Evolutionary conservation across 495 filamentous ascomycete species (phyloP).

Genomic region (Lasiosphaeriaceae sp.): DNA sequence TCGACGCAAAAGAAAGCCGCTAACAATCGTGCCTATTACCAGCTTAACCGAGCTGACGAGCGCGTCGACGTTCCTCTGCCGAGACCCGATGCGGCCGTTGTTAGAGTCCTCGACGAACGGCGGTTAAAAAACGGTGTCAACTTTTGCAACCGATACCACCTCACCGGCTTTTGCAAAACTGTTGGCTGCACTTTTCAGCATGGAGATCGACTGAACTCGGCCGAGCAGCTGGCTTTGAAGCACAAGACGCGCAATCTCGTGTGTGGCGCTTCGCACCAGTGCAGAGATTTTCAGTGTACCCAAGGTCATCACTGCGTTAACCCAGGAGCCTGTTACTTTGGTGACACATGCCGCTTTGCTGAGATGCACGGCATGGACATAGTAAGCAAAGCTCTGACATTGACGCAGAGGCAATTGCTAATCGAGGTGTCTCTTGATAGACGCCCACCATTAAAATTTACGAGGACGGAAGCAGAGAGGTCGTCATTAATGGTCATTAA

Average conservation of each 20-base stretch:
- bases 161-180: conserved; percentile 26
- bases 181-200: conserved; percentile 31
- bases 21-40: conserved; percentile 14
- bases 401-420: background rate
- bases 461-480: conserved; percentile 23
- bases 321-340: conserved; percentile 19
- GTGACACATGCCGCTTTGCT: conserved; percentile 23
- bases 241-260: conserved; percentile 23
- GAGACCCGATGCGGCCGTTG: conserved; percentile 13
- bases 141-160: conserved; percentile 35
- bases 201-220: conserved; percentile 17
- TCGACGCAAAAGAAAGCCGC: conserved; percentile 10
- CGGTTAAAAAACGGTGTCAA: conserved; percentile 21
- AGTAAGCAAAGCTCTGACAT: conserved; percentile 20
- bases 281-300: conserved; percentile 26
- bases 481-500: background rate
- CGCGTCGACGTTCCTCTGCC: conserved; percentile 33
- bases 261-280: conserved; percentile 19
- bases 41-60: conserved; percentile 28
- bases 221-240: conserved; percentile 22
- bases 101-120: conserved; percentile 23
- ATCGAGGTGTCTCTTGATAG: conserved; percentile 3
- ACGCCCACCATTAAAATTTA: conserved; percentile 21
- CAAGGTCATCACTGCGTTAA: conserved; percentile 35
- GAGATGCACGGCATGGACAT: conserved; percentile 30